These are phyloP conservation scores for Isatis tinctoria DNA, from an alignment of 345 rosid genomes.

Conservation along the genomic window DNA sequence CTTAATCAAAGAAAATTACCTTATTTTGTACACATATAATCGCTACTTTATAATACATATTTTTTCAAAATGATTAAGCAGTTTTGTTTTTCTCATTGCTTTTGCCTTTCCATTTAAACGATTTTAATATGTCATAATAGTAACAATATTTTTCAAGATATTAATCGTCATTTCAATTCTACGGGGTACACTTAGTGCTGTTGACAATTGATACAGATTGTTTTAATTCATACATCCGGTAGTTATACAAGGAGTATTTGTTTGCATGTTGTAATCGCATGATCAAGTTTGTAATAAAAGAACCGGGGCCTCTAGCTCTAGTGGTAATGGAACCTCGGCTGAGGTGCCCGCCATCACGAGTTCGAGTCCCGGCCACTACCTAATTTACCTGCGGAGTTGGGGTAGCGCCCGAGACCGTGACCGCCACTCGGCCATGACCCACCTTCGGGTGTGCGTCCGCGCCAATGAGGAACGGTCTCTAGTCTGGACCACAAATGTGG, in stretches of 20 bases:
- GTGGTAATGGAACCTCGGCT: too few species aligned
- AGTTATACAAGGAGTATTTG: too few species aligned
- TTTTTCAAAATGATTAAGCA: not conserved
- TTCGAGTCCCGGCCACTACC: too few species aligned
- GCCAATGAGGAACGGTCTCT: too few species aligned
- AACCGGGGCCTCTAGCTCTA: too few species aligned
- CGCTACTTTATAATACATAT: not conserved
- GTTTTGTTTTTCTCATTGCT: not conserved
- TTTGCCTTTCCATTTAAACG: not conserved
- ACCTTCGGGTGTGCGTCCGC: too few species aligned
- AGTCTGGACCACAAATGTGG: too few species aligned
- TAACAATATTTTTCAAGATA: not conserved
- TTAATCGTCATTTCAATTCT: not conserved
- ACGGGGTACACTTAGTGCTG: not conserved
- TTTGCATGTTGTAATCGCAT: not conserved
- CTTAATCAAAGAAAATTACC: not conserved
- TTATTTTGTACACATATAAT: not conserved
- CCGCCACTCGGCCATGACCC: too few species aligned
- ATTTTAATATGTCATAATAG: not conserved
- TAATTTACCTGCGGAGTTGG: too few species aligned
- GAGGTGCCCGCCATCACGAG: too few species aligned
- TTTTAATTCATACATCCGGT: too few species aligned
- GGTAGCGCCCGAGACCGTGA: too few species aligned
- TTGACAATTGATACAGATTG: not conserved
- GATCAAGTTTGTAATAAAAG: not conserved